Conservation (phyloP, 1,284 basidiomycete species). For the Leccinum subrobustum region DNA sequence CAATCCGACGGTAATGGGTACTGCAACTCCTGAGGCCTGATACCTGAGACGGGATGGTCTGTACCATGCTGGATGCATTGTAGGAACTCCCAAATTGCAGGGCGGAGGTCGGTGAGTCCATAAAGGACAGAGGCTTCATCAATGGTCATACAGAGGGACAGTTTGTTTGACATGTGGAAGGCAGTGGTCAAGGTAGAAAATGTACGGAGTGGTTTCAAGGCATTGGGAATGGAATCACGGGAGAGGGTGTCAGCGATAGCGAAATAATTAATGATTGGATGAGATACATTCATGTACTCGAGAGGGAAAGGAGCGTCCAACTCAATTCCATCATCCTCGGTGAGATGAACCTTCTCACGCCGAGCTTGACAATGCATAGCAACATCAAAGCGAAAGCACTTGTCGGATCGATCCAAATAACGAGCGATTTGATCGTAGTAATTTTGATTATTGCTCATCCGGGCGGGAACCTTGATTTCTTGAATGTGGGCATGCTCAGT, state of each 20-base stretch:
- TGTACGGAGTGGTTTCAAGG: background rate
- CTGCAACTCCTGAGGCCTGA: background rate
- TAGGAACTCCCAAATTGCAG: background rate
- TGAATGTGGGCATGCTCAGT: background rate
- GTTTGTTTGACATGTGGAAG: background rate
- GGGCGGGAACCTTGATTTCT: background rate
- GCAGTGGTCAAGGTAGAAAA: background rate
- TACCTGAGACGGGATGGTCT: background rate
- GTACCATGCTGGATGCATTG: background rate
- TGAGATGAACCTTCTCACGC: background rate
- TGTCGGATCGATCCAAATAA: background rate
- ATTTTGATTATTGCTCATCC: background rate
- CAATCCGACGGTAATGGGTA: background rate
- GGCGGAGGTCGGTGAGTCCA: background rate
- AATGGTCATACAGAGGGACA: background rate
- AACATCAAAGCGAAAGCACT: background rate
- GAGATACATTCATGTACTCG: background rate
- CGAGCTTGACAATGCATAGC: background rate
- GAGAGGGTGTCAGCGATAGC: background rate
- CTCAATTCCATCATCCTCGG: background rate
- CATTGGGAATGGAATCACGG: background rate
- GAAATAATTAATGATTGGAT: background rate
- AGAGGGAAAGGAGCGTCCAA: background rate
- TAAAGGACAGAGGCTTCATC: background rate
- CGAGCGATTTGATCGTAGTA: background rate